Conservation (phyloP, 2,329 filamentous ascomycete species). For the Beauveria sp. region DNA sequence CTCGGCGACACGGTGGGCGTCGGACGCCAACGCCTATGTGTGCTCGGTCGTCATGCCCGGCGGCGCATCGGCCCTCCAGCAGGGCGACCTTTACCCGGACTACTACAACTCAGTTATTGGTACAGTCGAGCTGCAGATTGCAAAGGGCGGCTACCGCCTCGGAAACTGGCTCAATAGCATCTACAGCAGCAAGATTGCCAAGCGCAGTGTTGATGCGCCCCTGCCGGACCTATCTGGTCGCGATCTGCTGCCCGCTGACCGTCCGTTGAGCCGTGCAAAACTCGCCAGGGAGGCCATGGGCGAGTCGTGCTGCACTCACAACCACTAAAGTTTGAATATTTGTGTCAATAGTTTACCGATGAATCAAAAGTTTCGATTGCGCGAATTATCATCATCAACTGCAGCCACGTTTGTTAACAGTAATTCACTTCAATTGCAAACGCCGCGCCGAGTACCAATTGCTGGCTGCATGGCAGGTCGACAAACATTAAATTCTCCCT, state of each 20-base stretch:
- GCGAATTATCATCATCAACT: not conserved
- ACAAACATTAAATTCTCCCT: no score
- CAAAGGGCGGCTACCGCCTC: slow-evolving; percentile 34
- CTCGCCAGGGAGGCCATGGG: slow-evolving; percentile 20
- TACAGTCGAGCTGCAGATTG: slow-evolving; percentile 35
- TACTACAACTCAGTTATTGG: slow-evolving; percentile 32
- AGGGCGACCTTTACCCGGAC: slow-evolving; percentile 30
- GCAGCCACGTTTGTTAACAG: no score
- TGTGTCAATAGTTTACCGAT: not conserved
- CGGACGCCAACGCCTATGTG: slow-evolving; percentile 34
- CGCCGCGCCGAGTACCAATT: no score
- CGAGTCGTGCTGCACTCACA: slow-evolving; percentile 15
- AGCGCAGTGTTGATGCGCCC: slow-evolving; percentile 13
- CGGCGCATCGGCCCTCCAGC: slow-evolving; percentile 30
- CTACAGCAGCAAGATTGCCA: slow-evolving; percentile 15
- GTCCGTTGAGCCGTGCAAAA: slow-evolving; percentile 20
- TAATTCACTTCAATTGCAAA: not conserved
- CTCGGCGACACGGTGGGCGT: slow-evolving; percentile 31
- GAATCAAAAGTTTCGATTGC: not conserved
- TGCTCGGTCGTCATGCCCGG: slow-evolving; percentile 35
- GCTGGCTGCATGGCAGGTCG: no score
- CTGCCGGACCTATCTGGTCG: slow-evolving; percentile 18
- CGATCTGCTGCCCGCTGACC: slow-evolving; percentile 19
- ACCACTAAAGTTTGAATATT: not conserved
- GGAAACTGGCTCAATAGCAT: slow-evolving; percentile 25